These are phyloP conservation scores for Colletotrichum brevisporum DNA, from an alignment of 2,329 filamentous ascomycete genomes.

Conservation along the genomic window DNA sequence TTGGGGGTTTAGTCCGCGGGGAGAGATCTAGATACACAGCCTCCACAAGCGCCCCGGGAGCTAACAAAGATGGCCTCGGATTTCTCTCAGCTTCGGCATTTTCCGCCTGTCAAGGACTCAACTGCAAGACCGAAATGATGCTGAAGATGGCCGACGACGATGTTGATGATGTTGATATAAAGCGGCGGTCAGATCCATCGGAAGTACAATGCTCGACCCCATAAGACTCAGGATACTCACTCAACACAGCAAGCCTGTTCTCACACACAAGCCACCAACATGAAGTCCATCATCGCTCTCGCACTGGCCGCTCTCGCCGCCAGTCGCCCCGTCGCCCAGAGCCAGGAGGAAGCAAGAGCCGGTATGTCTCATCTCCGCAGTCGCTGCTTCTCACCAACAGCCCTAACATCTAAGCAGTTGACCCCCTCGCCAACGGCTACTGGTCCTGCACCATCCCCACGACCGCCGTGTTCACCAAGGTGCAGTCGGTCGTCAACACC, in stretches of 20 bases:
- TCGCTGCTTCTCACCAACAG: background rate
- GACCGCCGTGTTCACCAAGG: background rate
- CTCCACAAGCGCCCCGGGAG: background rate
- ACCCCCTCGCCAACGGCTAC: background rate
- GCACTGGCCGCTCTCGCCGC: background rate
- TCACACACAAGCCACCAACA: background rate
- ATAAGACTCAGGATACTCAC: background rate
- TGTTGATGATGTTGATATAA: background rate
- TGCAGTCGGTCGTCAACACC: background rate
- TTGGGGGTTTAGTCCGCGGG: background rate
- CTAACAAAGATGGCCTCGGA: background rate
- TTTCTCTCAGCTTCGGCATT: background rate
- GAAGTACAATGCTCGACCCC: background rate
- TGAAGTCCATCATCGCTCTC: background rate
- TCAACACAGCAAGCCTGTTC: background rate
- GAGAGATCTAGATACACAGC: background rate
- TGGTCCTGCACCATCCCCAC: background rate
- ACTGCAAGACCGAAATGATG: too few species aligned
- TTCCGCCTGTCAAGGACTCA: background rate
- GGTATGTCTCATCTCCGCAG: background rate
- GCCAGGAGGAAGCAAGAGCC: background rate
- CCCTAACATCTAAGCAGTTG: background rate
- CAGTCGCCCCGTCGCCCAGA: background rate
- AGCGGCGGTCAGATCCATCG: background rate
- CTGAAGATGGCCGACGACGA: background rate